phyloP scores from a whole-genome alignment of 2,329 filamentous ascomycete species.

The Fusarium citri region DNA sequence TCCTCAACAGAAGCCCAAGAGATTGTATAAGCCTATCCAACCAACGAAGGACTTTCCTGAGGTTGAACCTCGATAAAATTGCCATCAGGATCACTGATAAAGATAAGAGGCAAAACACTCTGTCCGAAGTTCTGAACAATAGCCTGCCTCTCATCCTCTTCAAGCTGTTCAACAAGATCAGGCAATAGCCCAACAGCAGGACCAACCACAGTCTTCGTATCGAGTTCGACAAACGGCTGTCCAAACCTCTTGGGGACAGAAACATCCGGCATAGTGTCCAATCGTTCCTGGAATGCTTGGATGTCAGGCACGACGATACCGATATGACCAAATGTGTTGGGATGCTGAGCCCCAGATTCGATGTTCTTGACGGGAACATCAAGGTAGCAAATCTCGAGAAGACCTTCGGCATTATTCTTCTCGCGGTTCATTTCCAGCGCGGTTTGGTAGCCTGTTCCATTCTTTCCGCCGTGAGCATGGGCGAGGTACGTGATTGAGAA shows the following conservation, averaged over 20 bases:
- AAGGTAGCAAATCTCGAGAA: background rate
- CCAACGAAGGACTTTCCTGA: background rate
- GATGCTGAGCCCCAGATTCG: background rate
- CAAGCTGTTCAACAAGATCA: background rate
- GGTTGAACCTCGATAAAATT: constrained; percentile 21
- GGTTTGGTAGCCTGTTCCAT: constrained; percentile 9
- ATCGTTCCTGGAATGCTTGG: background rate
- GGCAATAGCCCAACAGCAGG: background rate
- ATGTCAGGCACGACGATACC: constrained; percentile 7
- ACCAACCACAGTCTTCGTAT: background rate
- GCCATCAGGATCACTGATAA: constrained; percentile 5
- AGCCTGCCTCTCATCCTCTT: background rate
- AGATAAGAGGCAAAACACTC: background rate
- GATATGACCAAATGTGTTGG: constrained; percentile 5
- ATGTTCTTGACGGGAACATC: background rate
- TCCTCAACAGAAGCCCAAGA: background rate
- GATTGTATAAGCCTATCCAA: background rate
- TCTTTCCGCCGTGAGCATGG: background rate
- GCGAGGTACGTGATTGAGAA: constrained; percentile 6
- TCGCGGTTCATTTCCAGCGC: constrained; percentile 1
- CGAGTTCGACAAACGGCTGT: background rate
- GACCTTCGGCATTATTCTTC: constrained; percentile 12
- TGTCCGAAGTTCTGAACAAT: background rate
- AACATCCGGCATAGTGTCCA: constrained; percentile 2
- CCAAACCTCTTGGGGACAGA: constrained; percentile 2